Evolutionary conservation across 192 early-diverging fungal species (phyloP).

Genomic region (Chytriomyces sp.): DNA sequence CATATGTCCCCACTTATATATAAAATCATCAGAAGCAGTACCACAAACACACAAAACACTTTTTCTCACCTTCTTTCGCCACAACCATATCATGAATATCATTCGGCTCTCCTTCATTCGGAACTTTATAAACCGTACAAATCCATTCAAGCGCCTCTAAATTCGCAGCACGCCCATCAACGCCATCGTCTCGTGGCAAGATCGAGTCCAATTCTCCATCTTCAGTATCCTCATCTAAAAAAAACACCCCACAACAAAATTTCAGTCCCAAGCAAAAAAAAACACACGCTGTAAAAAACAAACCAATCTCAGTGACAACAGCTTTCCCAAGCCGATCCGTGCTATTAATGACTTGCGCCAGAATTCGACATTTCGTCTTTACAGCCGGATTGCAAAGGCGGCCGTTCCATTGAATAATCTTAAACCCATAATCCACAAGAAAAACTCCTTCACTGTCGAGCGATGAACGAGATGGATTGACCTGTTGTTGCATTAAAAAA

Average conservation of each 20-base stretch:
- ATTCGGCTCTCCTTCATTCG: background rate
- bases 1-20: background rate
- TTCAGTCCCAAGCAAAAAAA: background rate
- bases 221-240: constrained; percentile 37
- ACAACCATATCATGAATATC: constrained; percentile 28
- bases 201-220: constrained; percentile 7
- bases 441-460: constrained; percentile 35
- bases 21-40: background rate
- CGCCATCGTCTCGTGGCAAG: background rate
- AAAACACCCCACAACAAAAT: background rate
- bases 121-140: constrained; percentile 2
- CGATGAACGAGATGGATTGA: too few species aligned
- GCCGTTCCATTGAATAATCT: constrained; percentile 60
- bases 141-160: background rate
- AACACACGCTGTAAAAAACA: background rate
- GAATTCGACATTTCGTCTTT: constrained; percentile 51
- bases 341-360: constrained; percentile 43
- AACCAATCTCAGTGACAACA: constrained; percentile 42
- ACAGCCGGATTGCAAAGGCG: constrained; percentile 18
- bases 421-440: constrained; percentile 50
- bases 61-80: constrained; percentile 36
- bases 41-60: background rate
- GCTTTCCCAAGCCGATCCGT: constrained; percentile 47
- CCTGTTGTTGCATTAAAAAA: too few species aligned
- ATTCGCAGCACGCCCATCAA: background rate